Base-by-base conservation (phyloP, 306 rosid species). In the Corylus americana region DNA sequence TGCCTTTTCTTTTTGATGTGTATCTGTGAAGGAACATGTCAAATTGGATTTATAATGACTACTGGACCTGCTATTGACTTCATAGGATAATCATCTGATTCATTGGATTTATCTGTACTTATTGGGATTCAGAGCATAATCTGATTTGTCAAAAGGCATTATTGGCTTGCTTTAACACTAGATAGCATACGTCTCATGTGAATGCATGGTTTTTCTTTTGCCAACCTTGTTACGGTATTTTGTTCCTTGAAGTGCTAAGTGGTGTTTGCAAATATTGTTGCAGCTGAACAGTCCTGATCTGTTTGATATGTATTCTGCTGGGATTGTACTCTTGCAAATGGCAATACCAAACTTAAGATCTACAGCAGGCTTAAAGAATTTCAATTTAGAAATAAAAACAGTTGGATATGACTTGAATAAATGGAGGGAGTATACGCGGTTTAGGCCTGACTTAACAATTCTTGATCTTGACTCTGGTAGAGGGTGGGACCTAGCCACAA, bases 271-370 rank as follows among this genome's bases (percentile, higher is more conserved):
- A 73, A 77, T 83, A 54, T 64, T 81, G 71, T 82, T 88, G 87
- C 91, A 95, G 98, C 88, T 96, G 79, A 96, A 93, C 86, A 86
- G 98, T 85, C 99, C 98, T 49, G 99, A 93, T 85, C 85, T 96
- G 75, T 93, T 96, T 85, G 98, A 93, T 82, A 93, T 84, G 92
- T 96, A 93, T 83, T 96, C 98, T n/a, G 96, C 93, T 77, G 99
- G 99, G 66, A 92, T 93, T 80, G 97, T 96, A 77, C 94, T 96
- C 25, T 13, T 96, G 79, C 98, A 96, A 90, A 91, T 93, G 97
- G 94, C 99, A 72, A 81, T 96, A 82, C 99, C 98, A 67, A 73
- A 74, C 59, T 83, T 96, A 82, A 91, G 98, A 84, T 83, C 96
- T 66, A 35, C 88, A 13, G 69, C 99, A 55, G 93, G 97, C 71